phyloP scores from a whole-genome alignment of 108 stramenopile genomes.

The Cyclotella kingstonii region DNA sequence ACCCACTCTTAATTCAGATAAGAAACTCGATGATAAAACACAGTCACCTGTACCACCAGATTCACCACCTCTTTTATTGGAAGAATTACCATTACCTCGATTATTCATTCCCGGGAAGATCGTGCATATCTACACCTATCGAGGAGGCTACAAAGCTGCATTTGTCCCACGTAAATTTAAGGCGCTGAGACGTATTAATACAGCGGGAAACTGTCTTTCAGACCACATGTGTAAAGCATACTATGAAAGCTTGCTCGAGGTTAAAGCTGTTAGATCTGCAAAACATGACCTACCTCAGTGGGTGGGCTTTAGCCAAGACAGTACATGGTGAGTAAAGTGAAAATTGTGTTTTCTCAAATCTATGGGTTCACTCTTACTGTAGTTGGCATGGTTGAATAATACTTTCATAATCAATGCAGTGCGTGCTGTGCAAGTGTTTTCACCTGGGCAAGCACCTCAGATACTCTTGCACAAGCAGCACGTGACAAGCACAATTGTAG shows the following conservation, averaged over 20 bases:
- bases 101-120: constrained; percentile 93
- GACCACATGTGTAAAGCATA: constrained; percentile 84
- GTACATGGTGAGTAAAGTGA: constrained; percentile 53
- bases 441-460: constrained; percentile 93
- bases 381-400: not conserved
- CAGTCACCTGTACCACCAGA: constrained; percentile 13
- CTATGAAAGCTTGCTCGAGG: constrained; percentile 88
- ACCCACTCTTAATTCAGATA: not conserved
- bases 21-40: constrained; percentile 7
- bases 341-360: not conserved
- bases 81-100: constrained; percentile 86
- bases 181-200: constrained; percentile 74
- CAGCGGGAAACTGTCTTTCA: constrained; percentile 89
- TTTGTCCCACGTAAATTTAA: constrained; percentile 79
- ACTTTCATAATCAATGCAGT: constrained; percentile 8
- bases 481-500: constrained; percentile 96
- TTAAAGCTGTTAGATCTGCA: constrained; percentile 71
- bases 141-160: constrained; percentile 83
- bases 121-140: constrained; percentile 89
- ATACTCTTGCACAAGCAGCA: constrained; percentile 86
- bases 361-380: not conserved
- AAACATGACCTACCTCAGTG: constrained; percentile 74
- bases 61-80: constrained; percentile 66
- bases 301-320: constrained; percentile 88
- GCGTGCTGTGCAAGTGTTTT: constrained; percentile 88